phyloP scores from a whole-genome alignment of 768 basidiomycete species.

The Lactifluus pinguis region DNA sequence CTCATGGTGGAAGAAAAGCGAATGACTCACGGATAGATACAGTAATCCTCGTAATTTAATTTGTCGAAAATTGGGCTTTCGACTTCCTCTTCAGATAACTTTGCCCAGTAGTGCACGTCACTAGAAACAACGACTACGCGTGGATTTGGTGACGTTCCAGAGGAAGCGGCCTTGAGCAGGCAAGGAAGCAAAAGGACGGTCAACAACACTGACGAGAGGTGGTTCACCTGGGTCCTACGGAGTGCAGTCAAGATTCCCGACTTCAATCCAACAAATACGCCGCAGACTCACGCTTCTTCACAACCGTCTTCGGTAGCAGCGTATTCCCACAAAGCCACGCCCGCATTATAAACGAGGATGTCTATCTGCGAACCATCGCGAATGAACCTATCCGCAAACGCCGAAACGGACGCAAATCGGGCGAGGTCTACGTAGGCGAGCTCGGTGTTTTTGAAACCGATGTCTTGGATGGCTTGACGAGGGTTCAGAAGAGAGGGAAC shows the following conservation, averaged over 20 bases:
- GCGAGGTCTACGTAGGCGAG: too few relatives aligned
- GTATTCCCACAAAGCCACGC: constrained; percentile 19
- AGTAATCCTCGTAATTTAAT: constrained; percentile 5
- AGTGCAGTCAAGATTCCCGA: background rate
- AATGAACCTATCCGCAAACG: constrained; percentile 21
- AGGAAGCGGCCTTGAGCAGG: constrained; percentile 7
- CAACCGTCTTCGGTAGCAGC: constrained; percentile 25
- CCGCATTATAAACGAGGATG: constrained; percentile 26
- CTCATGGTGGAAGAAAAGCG: too few relatives aligned
- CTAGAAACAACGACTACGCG: constrained; percentile 14
- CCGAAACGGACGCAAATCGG: constrained; percentile 21
- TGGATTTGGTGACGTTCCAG: constrained; percentile 12
- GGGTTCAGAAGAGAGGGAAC: background rate
- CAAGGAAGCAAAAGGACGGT: constrained; percentile 12
- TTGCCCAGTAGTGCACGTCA: constrained; percentile 8
- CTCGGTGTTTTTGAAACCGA: constrained; percentile 9
- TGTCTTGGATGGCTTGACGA: constrained; percentile 9
- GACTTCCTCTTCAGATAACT: background rate
- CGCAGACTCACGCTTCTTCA: constrained; percentile 22
- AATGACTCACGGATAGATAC: constrained; percentile 3
- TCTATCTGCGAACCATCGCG: constrained; percentile 23
- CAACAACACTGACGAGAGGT: constrained; percentile 7
- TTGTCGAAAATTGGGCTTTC: constrained; percentile 9
- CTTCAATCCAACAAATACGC: background rate
- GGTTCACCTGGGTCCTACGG: constrained; percentile 40